Base-by-base conservation (phyloP, 139 green algal genomes). In the Nannochloris sp. region DNA sequence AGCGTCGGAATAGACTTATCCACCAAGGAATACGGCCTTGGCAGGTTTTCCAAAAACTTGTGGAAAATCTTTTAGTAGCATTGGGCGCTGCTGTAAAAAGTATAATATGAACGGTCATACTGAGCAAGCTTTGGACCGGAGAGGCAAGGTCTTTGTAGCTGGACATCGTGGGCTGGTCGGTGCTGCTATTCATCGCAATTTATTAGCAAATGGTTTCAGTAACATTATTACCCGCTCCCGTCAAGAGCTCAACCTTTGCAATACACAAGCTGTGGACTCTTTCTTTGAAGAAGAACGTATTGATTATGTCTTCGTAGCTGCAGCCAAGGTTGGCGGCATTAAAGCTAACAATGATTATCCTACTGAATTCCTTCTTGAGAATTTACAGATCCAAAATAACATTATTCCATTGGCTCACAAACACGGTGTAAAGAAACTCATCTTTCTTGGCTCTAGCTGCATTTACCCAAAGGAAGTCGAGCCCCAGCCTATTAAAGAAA, bases 401-500 rank as follows among this genome's bases (percentile, higher is more conserved):
- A 13, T 81, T 31, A 81, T 81, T 53, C 34, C 72, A 5, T 38
- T 53, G 4, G 65, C 74, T 14, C 70, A 76, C 63, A 61, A 54
- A 8, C 6, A 6, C 39, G 64, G 64, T 7, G 72, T 77, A 4
- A 75, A 67, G 39, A 81, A 81, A 55, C 63, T 81, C 6, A 51
- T 81, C 0, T 81, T 81, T 53, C 72, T 81, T 31, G 74, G 74
- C 23, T 81, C 74, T 2, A 76, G 64, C 12, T 81, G 74, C 73
- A 81, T 81, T 31, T 81, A 81, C 64, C 74, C 74, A 12, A 81
- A 81, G 39, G 24, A 67, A 23, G 70, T 60, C 8, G 54, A 66
- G 3, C n/a, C 24, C 12, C 74, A 81, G 72, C 74, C 74, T 8
- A 81, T 81, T 23, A 42, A 38, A 34, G 74, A 81, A 48, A 66